Conservation (phyloP, 768 basidiomycete genomes). For the Peribolospora kevripleyi region DNA sequence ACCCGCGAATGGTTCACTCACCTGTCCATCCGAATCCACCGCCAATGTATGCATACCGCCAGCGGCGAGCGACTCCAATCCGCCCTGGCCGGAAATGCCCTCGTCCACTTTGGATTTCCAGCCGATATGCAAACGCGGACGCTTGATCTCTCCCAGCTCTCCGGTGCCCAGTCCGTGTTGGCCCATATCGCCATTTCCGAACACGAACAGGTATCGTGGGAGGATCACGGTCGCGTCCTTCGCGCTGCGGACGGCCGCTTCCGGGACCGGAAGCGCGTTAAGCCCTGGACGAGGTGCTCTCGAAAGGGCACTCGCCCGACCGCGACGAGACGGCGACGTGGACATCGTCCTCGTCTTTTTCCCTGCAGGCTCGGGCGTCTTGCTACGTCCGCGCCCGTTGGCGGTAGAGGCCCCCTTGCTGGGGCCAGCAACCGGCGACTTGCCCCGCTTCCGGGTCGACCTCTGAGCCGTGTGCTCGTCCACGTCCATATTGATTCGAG, state of each 20-base stretch:
- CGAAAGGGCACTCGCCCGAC: too few species aligned
- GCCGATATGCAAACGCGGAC: constrained; percentile 51
- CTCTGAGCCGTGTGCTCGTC: too few species aligned
- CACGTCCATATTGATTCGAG: too few species aligned
- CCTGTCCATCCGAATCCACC: constrained; percentile 68
- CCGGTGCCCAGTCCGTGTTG: constrained; percentile 67
- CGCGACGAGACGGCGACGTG: too few species aligned
- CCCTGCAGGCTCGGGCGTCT: too few species aligned
- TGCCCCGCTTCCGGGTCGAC: too few species aligned
- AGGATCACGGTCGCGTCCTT: too few species aligned
- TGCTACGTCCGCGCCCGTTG: too few species aligned
- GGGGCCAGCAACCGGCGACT: too few species aligned
- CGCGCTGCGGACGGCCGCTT: not conserved
- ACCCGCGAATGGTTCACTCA: constrained; percentile 24
- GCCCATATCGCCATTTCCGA: constrained; percentile 79
- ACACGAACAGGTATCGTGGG: constrained; percentile 49
- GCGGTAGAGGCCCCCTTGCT: too few species aligned
- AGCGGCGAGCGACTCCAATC: constrained; percentile 54
- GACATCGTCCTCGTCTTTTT: too few species aligned
- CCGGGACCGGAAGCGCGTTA: not conserved
- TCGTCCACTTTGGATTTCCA: constrained; percentile 7
- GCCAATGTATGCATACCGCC: constrained; percentile 79
- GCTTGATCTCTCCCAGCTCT: constrained; percentile 41
- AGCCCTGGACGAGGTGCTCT: not conserved
- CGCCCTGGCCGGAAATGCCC: constrained; percentile 19